Base-by-base conservation (phyloP, 495 filamentous ascomycete genomes). In the Daldinia bambusicola region DNA sequence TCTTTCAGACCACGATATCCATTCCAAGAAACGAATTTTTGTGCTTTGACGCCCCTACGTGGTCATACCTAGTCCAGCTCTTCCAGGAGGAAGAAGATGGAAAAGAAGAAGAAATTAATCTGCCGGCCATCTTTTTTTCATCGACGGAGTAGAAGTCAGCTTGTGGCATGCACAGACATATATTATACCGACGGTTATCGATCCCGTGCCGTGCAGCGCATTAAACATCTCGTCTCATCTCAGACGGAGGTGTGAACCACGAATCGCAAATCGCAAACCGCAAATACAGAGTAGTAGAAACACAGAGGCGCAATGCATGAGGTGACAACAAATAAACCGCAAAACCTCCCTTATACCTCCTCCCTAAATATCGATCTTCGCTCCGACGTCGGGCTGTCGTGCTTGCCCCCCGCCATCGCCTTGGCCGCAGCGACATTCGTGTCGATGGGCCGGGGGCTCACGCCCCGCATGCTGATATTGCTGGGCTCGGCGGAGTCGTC, bases 371-470 rank as follows among this genome's bases (percentile, higher is more conserved):
- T 79, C 14, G 81, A 83, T 61, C 77, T 81, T 63, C 85, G 78
- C 74, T 84, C 83, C 22, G 74, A 78, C 65, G 76, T 79, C n/a
- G 76, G 78, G 62, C 79, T 83, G 62, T 72, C 79, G 50, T 66
- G 77, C 69, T 71, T 64, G 74, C 68, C 73, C 66, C 30, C 71
- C 66, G 50, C 75, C 69, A 53, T 55, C 55, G 67, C 59, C 72
- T 68, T 32, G 32, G 63, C 45, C 38, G 34, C 69, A 31, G 74
- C 75, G 18, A 71, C 69, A 36, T 31, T 66, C 34, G 77, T 81
- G 61, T 84, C 81, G 48, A 87, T 83, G 38, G 86, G 86, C 50
- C 85, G 70, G 26, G 86, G 85, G 71, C 86, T 89, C 9, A 89
- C 83, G 12, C 86, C 87, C 37, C 87, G 73, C 71, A 89, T 18